Evolutionary conservation across 768 basidiomycete genomes (phyloP), one percentile per base, ranked within the genome.

Genomic region (Suillus hirtellus): DNA sequence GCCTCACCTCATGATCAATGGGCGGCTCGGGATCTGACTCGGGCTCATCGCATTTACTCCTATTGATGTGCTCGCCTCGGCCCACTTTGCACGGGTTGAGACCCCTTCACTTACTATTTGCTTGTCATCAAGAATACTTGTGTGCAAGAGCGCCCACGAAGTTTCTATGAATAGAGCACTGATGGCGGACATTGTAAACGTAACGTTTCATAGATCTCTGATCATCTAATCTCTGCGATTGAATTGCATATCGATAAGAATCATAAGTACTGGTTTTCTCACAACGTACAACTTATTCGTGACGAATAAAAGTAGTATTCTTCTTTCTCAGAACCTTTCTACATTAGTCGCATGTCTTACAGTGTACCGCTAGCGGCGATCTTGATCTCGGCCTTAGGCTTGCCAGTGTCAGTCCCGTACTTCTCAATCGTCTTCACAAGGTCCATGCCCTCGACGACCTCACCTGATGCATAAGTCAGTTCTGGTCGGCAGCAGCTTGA

Each of bases 381-480:
- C 42, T 66, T 75, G 67, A 93, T 73, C 44, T 73, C 75, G 52
- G 75, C 74, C 49, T 68, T 73, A 24, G 86, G 78, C 60, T 67
- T 73, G 38, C 86, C 85, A 52, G 68, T 75, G 9, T 66, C 43
- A 46, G 74, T 67, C 31, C 85, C 86, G 1, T 65, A 47, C 0
- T 35, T 9, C 73, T 86, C 84, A 53, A 87, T 76, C 43, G 54
- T 44, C 65, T 80, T 78, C 60, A 87, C 83, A 61, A 84, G 0
- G 2, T 89, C 86, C 73, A 85, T 72, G 60, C 88, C 88, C 64
- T 88, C 80, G 54, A 90, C 73, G 63, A 93, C 90, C 68, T 89
- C 86, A 44, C 86, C 85, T 85, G 46, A 11, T 17, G 60, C 3
- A 53, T 10, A 47, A 60, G 58, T 59, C 34, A 50, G 27, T 44